A percentile compares a stretch with the other conserved stretches of the same genome.
Conservation (phyloP, 2,329 filamentous ascomycete genomes). For the Exophiala calicioides region DNA sequence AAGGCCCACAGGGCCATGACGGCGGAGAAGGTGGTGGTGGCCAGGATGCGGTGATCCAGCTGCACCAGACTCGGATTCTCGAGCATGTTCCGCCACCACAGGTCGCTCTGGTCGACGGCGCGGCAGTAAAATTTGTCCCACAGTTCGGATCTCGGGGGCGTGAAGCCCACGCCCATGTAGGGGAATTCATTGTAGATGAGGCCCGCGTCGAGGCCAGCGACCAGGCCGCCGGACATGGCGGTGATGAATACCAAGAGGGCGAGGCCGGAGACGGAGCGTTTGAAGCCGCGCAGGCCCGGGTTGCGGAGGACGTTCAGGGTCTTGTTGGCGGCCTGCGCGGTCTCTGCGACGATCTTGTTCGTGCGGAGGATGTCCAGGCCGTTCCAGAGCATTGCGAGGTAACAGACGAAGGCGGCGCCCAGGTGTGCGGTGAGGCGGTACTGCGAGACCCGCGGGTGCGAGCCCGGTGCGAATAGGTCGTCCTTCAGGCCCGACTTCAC, state of each 20-base stretch:
- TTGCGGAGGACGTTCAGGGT: slow-evolving; percentile 63
- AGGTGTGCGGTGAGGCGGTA: slow-evolving; percentile 90
- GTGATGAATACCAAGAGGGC: slow-evolving; percentile 80
- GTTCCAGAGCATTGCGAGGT: slow-evolving; percentile 90
- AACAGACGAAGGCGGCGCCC: slow-evolving; percentile 87
- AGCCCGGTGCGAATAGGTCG: slow-evolving; percentile 87
- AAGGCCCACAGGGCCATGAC: slow-evolving; percentile 81
- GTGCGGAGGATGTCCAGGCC: slow-evolving; percentile 82
- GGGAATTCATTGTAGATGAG: slow-evolving; percentile 99
- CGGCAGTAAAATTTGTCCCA: slow-evolving; percentile 84
- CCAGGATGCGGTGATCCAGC: slow-evolving; percentile 90
- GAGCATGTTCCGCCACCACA: slow-evolving; percentile 96
- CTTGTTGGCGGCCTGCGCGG: slow-evolving; percentile 62
- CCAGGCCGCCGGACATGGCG: slow-evolving; percentile 88
- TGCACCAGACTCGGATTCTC: slow-evolving; percentile 97
- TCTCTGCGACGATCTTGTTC: slow-evolving; percentile 61
- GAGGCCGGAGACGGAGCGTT: slow-evolving; percentile 69
- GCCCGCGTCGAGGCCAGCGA: slow-evolving; percentile 92
- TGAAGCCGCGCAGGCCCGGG: slow-evolving; percentile 71
- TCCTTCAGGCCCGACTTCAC: slow-evolving; percentile 95
- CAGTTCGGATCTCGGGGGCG: slow-evolving; percentile 79
- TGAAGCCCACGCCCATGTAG: slow-evolving; percentile 81
- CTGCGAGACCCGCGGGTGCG: slow-evolving; percentile 89
- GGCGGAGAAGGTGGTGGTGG: slow-evolving; percentile 81
- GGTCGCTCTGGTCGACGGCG: slow-evolving; percentile 66